These are phyloP conservation scores for Paraleonurus japonicus DNA, from an alignment of 257 asterid species.

Conservation along the genomic window DNA sequence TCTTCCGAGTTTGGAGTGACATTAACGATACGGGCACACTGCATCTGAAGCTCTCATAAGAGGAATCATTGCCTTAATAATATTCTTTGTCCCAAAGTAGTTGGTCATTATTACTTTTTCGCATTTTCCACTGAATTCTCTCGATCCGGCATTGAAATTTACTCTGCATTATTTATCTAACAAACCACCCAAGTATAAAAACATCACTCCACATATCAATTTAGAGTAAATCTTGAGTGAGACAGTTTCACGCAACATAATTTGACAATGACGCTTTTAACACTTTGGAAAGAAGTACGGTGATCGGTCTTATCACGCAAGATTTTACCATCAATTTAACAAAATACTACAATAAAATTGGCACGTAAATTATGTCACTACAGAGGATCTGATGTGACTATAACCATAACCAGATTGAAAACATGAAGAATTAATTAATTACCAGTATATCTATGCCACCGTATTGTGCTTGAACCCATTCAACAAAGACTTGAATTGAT, in stretches of 20 bases:
- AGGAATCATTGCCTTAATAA: slow-evolving; percentile 79
- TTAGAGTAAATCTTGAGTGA: too few species aligned
- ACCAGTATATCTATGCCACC: slow-evolving; percentile 94
- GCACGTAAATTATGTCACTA: too few species aligned
- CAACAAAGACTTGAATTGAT: slow-evolving; percentile 57
- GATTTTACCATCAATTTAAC: too few species aligned
- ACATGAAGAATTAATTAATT: slow-evolving; percentile 7
- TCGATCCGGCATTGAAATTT: slow-evolving; percentile 74
- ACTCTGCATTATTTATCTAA: slow-evolving; percentile 96
- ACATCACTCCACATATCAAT: not conserved
- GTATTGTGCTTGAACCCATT: slow-evolving; percentile 59
- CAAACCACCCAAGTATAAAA: slow-evolving; percentile 10
- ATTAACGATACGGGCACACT: slow-evolving; percentile 84
- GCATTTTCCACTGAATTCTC: slow-evolving; percentile 76
- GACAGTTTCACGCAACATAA: too few species aligned
- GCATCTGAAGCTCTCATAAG: slow-evolving; percentile 71
- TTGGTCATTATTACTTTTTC: slow-evolving; percentile 71
- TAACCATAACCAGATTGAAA: not conserved
- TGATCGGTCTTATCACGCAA: too few species aligned
- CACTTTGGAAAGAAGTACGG: too few species aligned
- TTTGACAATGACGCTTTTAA: too few species aligned
- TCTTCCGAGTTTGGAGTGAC: slow-evolving; percentile 89
- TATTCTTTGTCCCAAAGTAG: slow-evolving; percentile 83
- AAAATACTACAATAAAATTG: too few species aligned
- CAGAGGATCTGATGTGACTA: not conserved